Percentiles rank a stretch among this genome's conserved stretches.
Evolutionary conservation across 495 filamentous ascomycete species (phyloP).

Genomic region (Talaromyces thailandensis): DNA sequence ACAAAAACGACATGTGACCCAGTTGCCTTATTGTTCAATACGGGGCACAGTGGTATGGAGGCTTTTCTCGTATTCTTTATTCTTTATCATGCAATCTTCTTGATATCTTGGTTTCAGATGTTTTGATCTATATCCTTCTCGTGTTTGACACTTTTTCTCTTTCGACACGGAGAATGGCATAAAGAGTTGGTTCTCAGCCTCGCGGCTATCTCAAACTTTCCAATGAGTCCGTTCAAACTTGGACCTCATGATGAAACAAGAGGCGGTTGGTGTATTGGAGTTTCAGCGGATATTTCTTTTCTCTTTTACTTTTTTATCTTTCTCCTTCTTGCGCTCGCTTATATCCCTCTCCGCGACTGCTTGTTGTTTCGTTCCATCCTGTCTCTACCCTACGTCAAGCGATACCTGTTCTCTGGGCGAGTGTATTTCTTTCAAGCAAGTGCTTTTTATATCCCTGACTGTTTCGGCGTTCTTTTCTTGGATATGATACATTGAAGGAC

Average conservation of each 20-base stretch:
- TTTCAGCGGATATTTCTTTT: background rate
- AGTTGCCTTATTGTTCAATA: background rate
- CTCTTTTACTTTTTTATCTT: background rate
- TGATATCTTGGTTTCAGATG: background rate
- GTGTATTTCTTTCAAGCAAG: background rate
- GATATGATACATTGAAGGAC: background rate
- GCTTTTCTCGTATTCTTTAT: background rate
- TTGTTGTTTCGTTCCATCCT: background rate
- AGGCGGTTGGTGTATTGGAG: constrained; percentile 4
- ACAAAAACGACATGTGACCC: background rate
- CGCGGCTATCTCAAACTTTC: constrained; percentile 22
- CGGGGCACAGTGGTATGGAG: background rate
- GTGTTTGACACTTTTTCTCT: background rate
- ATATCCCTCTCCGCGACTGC: background rate
- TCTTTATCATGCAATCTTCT: background rate
- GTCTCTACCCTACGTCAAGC: background rate
- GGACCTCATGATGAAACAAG: background rate
- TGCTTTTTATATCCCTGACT: background rate
- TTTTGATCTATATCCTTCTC: background rate
- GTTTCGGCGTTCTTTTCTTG: background rate
- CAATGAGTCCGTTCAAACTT: constrained; percentile 1
- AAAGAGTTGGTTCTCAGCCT: constrained; percentile 32
- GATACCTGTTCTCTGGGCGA: background rate
- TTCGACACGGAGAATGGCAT: constrained; percentile 18
- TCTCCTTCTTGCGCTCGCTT: background rate